Conservation (phyloP, 2,329 filamentous ascomycete genomes). For the Aspergillus luchuensis region DNA sequence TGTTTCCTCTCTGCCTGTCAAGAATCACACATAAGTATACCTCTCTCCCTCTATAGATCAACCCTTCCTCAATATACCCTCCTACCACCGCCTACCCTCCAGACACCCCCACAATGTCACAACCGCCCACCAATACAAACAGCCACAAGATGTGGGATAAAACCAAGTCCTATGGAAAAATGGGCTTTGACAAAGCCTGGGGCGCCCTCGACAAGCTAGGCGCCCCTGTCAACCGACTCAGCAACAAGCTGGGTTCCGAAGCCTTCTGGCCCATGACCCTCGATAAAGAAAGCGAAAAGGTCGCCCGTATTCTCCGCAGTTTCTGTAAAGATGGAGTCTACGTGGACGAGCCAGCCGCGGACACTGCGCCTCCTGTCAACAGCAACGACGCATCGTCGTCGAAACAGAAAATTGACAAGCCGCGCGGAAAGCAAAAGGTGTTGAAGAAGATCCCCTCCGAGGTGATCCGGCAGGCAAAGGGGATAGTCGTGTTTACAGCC, state of each 20-base stretch:
- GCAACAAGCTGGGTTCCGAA: slow-evolving; percentile 77
- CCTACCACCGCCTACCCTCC: not conserved
- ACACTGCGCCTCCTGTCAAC: slow-evolving; percentile 26
- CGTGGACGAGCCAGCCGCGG: slow-evolving; percentile 55
- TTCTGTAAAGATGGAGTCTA: slow-evolving; percentile 83
- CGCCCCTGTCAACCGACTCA: slow-evolving; percentile 74
- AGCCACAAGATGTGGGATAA: slow-evolving; percentile 8
- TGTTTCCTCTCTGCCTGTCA: no score
- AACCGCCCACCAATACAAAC: not conserved
- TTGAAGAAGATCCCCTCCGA: slow-evolving; percentile 81
- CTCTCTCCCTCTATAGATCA: not conserved
- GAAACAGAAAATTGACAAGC: slow-evolving; percentile 50
- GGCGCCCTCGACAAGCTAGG: slow-evolving; percentile 67
- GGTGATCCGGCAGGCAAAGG: slow-evolving; percentile 85
- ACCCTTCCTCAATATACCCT: not conserved
- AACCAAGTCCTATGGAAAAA: slow-evolving; percentile 55
- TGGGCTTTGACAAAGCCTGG: slow-evolving; percentile 73
- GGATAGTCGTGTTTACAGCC: slow-evolving; percentile 88
- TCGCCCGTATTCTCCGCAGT: slow-evolving; percentile 80
- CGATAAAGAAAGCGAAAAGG: slow-evolving; percentile 88
- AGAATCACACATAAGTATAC: not conserved
- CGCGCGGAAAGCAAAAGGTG: slow-evolving; percentile 62
- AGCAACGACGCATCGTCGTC: slow-evolving; percentile 14
- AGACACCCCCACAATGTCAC: slow-evolving; percentile 2
- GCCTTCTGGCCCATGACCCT: slow-evolving; percentile 82